These are phyloP conservation scores for Omphalotus guepiniiformis DNA, from an alignment of 768 basidiomycete species.

Conservation along the genomic window DNA sequence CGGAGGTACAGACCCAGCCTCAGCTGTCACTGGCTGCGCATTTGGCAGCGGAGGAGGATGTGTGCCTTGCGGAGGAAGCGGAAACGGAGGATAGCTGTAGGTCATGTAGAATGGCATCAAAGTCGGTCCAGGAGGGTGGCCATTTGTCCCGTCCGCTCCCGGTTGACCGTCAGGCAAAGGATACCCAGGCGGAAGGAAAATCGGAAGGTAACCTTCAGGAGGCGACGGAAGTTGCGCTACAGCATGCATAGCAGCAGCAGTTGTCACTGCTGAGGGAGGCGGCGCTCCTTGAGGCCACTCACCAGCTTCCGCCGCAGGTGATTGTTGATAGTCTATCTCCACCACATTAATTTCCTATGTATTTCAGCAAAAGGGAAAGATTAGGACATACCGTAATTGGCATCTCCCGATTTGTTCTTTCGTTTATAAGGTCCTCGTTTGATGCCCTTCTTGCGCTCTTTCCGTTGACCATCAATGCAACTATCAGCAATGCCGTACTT, in stretches of 20 bases:
- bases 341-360: too few species aligned
- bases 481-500: constrained; percentile 79
- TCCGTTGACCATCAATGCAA: constrained; percentile 87
- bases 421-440: constrained; percentile 86
- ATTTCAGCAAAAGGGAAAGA: too few species aligned
- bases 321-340: neutral
- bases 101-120: constrained; percentile 39
- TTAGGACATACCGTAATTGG: constrained; percentile 7
- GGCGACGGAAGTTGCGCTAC: constrained; percentile 25
- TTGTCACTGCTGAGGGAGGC: constrained; percentile 21
- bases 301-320: constrained; percentile 2
- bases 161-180: constrained; percentile 24
- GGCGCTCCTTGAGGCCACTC: constrained; percentile 15
- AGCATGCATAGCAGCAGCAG: constrained; percentile 28
- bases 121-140: constrained; percentile 14
- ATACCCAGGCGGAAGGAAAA: constrained; percentile 35
- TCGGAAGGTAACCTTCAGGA: constrained; percentile 37
- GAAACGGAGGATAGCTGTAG: constrained; percentile 23
- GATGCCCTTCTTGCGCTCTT: constrained; percentile 88
- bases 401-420: constrained; percentile 32
- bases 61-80: constrained; percentile 24
- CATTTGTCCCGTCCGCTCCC: constrained; percentile 28
- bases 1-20: constrained; percentile 8
- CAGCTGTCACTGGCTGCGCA: constrained; percentile 2
- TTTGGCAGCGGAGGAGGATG: constrained; percentile 30